These are phyloP conservation scores for Aphanomyces astaci DNA, from an alignment of 352 stramenopile species.

Conservation along the genomic window DNA sequence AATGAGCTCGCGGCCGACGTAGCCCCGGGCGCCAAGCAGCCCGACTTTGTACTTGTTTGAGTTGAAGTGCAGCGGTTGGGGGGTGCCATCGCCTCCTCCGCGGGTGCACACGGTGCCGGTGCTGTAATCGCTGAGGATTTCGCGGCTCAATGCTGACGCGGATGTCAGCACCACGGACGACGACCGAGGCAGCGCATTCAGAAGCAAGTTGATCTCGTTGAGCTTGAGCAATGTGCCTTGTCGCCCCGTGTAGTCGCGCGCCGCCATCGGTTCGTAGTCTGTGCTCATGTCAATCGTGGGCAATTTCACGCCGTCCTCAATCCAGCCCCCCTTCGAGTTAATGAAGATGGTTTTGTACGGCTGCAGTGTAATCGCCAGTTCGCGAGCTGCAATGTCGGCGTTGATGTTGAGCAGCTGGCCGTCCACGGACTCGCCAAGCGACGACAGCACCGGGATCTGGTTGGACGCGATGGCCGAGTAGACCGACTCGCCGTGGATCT, in stretches of 20 bases:
- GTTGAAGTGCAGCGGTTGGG: conserved; percentile 22
- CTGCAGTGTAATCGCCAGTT: conserved; percentile 73
- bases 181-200: conserved; percentile 61
- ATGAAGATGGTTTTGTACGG: conserved; percentile 86
- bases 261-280: conserved; percentile 69
- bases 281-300: conserved; percentile 72
- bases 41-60: conserved; percentile 68
- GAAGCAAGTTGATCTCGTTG: conserved; percentile 83
- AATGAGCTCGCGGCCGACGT: conserved; percentile 82
- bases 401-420: conserved; percentile 87
- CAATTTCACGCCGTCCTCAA: conserved; percentile 78
- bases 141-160: conserved; percentile 59
- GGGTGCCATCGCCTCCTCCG: conserved; percentile 31
- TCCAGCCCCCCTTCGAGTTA: conserved; percentile 83
- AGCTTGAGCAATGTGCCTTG: conserved; percentile 88
- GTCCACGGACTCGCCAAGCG: conserved; percentile 58
- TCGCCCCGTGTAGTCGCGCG: conserved; percentile 77
- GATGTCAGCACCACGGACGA: conserved; percentile 84
- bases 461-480: conserved; percentile 52
- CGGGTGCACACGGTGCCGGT: conserved; percentile 76
- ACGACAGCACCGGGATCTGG: conserved; percentile 81
- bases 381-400: conserved; percentile 72
- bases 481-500: conserved; percentile 63
- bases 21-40: conserved; percentile 76
- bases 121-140: conserved; percentile 82